Conservation (phyloP, 2,329 filamentous ascomycete genomes). For the Cladosporium oxysporum region DNA sequence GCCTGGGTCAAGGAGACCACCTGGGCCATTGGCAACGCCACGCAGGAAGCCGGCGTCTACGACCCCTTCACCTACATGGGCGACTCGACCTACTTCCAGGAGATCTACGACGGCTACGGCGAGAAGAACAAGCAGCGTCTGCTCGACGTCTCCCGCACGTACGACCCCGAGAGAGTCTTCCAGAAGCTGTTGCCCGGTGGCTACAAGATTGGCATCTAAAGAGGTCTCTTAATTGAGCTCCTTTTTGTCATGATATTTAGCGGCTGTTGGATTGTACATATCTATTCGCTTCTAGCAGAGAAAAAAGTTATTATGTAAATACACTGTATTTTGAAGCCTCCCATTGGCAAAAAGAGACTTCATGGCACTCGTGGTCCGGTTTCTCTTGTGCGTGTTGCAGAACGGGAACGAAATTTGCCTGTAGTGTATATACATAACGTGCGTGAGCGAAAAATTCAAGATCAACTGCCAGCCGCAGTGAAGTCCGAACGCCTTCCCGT, state of each 20-base stretch:
- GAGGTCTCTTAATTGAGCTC: neutral
- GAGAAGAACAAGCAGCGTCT: constrained; percentile 24
- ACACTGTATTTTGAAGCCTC: neutral
- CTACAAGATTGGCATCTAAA: constrained; percentile 26
- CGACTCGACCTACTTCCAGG: constrained; percentile 26
- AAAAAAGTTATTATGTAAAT: neutral
- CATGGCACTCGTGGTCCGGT: neutral
- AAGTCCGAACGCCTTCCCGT: neutral
- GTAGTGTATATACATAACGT: neutral
- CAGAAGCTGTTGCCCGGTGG: constrained; percentile 28
- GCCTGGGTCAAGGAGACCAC: constrained; percentile 22
- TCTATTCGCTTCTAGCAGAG: neutral
- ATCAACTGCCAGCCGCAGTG: neutral
- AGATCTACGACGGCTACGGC: constrained; percentile 28
- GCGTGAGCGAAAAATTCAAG: neutral
- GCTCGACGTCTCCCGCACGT: constrained; percentile 23
- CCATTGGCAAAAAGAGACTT: neutral
- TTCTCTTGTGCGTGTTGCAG: no score
- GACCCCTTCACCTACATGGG: constrained; percentile 19
- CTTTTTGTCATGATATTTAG: neutral
- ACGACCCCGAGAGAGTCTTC: constrained; percentile 28
- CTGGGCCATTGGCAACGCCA: constrained; percentile 14
- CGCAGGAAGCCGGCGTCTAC: constrained; percentile 15
- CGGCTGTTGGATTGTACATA: neutral
- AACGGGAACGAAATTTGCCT: no score